These are phyloP conservation scores for Colletotrichum phormii DNA, from an alignment of 2,329 filamentous ascomycete species.

Conservation along the genomic window DNA sequence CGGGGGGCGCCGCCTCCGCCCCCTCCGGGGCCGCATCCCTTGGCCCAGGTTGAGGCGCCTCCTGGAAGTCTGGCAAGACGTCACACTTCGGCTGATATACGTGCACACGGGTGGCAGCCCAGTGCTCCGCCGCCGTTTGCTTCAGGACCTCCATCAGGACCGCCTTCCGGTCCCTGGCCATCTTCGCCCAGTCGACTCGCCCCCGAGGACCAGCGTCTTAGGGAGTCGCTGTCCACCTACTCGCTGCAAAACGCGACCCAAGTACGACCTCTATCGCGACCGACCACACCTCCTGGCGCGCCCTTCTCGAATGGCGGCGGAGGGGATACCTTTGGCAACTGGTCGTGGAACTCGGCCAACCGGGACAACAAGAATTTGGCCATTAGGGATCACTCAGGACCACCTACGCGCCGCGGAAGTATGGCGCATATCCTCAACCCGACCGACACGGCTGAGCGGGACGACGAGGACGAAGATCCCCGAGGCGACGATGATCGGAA, in stretches of 20 bases:
- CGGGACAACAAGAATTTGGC: conserved; percentile 63
- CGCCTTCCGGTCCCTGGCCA: conserved; percentile 63
- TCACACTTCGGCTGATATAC: conserved; percentile 96
- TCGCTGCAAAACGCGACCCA: conserved; percentile 60
- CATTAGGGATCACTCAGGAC: conserved; percentile 66
- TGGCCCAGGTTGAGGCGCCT: conserved; percentile 71
- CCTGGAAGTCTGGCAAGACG: conserved; percentile 80
- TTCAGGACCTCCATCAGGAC: conserved; percentile 63
- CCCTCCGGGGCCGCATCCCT: conserved; percentile 74
- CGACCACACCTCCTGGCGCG: conserved; percentile 64
- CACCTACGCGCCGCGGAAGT: conserved; percentile 68
- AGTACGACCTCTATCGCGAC: conserved; percentile 59
- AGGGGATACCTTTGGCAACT: conserved; percentile 62
- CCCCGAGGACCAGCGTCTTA: conserved; percentile 65
- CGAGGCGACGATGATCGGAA: conserved; percentile 71
- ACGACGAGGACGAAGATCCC: conserved; percentile 66
- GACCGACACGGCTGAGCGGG: conserved; percentile 65
- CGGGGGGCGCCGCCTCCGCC: conserved; percentile 74
- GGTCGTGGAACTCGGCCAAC: conserved; percentile 66
- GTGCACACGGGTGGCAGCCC: conserved; percentile 83
- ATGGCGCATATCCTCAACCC: conserved; percentile 75
- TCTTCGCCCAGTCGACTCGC: conserved; percentile 63
- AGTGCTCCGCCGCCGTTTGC: conserved; percentile 57
- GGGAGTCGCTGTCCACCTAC: conserved; percentile 68
- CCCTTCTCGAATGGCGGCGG: conserved; percentile 60